phyloP scores from a whole-genome alignment of 2,329 filamentous ascomycete species.

The Juglanconis sp. region DNA sequence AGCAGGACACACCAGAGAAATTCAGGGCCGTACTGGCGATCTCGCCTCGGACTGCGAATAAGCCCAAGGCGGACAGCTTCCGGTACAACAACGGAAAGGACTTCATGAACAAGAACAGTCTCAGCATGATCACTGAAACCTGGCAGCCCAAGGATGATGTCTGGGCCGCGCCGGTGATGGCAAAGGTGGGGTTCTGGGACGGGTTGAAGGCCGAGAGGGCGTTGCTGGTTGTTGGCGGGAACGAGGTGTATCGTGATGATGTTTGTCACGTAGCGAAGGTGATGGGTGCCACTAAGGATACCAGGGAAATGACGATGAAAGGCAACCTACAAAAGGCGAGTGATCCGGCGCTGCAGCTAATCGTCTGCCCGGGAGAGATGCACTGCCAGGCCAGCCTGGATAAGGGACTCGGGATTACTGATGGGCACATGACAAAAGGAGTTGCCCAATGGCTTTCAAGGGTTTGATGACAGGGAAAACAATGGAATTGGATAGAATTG shows the following conservation, averaged over 20 bases:
- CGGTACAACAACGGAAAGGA: constrained; percentile 20
- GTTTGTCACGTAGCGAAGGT: constrained; percentile 17
- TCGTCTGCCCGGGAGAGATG: constrained; percentile 19
- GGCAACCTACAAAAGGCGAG: background rate
- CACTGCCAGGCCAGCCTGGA: constrained; percentile 19
- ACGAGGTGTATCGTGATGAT: constrained; percentile 20
- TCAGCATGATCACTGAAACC: constrained; percentile 13
- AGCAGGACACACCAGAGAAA: background rate
- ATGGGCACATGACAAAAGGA: constrained; percentile 11
- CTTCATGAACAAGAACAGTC: constrained; percentile 15
- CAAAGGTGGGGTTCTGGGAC: constrained; percentile 15
- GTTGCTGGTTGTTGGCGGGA: constrained; percentile 16
- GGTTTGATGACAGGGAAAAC: background rate
- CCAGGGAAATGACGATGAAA: background rate
- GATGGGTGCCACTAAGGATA: constrained; percentile 13
- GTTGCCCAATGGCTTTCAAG: constrained; percentile 7
- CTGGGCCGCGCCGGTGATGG: constrained; percentile 20
- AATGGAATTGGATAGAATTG: background rate
- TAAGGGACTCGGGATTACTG: constrained; percentile 13
- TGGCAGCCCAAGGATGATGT: constrained; percentile 19
- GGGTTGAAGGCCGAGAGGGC: constrained; percentile 14
- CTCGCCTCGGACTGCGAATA: constrained; percentile 21
- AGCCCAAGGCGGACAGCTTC: constrained; percentile 17
- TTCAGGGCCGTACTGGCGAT: constrained; percentile 20
- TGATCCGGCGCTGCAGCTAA: constrained; percentile 13